phyloP scores from a whole-genome alignment of 805 yeast genomes.

The Nakazawaea holstii region DNA sequence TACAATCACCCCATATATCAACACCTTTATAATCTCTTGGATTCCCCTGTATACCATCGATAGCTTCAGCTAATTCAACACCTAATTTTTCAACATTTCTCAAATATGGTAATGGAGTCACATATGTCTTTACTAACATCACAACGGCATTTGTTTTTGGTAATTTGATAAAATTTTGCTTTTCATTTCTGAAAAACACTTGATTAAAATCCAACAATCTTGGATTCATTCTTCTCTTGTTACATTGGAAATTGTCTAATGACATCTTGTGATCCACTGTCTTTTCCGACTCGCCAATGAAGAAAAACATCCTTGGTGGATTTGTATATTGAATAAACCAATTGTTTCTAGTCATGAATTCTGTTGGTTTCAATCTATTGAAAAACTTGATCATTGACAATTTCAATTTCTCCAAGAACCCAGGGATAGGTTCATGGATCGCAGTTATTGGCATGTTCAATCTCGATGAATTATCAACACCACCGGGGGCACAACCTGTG shows the following conservation, averaged over 20 bases:
- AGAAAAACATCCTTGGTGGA: constrained; percentile 38
- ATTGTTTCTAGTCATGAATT: constrained; percentile 51
- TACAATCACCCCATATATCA: constrained; percentile 51
- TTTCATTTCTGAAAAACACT: constrained; percentile 44
- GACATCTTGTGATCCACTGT: constrained; percentile 26
- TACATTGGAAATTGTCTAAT: constrained; percentile 28
- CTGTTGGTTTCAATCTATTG: constrained; percentile 41
- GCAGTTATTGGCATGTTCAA: constrained; percentile 45
- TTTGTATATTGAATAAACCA: constrained; percentile 53
- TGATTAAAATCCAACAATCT: constrained; percentile 28
- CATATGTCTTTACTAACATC: constrained; percentile 46
- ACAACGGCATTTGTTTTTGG: constrained; percentile 35
- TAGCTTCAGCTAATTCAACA: constrained; percentile 47
- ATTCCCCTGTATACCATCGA: constrained; percentile 49
- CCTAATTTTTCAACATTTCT: constrained; percentile 32
- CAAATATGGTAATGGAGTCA: constrained; percentile 37
- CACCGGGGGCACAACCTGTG: constrained; percentile 64
- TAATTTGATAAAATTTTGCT: constrained; percentile 42
- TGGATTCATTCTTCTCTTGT: constrained; percentile 24
- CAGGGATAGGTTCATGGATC: constrained; percentile 63
- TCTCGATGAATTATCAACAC: constrained; percentile 58
- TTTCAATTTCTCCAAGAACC: constrained; percentile 46
- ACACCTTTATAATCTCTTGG: constrained; percentile 53
- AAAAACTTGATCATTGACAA: constrained; percentile 58
- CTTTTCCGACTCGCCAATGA: constrained; percentile 23